Evolutionary conservation across 169 alveolate genomes (phyloP).

Genomic region (Plasmodium cynomolgi): DNA sequence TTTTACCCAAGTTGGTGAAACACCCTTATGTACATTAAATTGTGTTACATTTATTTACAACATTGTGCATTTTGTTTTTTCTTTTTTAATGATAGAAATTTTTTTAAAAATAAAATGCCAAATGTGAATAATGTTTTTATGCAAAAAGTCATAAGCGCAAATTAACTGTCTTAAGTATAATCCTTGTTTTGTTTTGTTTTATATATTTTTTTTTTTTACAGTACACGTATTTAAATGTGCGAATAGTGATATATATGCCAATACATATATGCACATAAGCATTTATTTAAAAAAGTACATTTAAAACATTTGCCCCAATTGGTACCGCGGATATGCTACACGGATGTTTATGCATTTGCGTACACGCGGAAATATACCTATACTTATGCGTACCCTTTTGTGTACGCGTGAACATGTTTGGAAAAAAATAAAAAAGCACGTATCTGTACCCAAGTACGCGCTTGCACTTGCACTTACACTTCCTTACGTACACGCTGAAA

Average conservation of each 20-base stretch:
- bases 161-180: neutral
- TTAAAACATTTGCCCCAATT: neutral
- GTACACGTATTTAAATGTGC: neutral
- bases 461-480: neutral
- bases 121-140: neutral
- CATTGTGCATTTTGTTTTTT: neutral
- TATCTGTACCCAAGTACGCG: neutral
- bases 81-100: neutral
- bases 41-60: neutral
- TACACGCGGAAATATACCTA: neutral
- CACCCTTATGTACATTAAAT: neutral
- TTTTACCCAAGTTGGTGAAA: neutral
- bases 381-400: neutral
- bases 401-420: neutral
- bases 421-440: neutral
- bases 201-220: neutral
- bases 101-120: neutral
- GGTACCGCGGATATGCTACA: neutral
- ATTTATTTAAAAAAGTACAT: neutral
- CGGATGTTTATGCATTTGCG: neutral
- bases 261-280: neutral
- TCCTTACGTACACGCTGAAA: neutral
- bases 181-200: neutral
- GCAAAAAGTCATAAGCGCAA: neutral
- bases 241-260: neutral